These are phyloP conservation scores for Sporothrix variecibatus DNA, from an alignment of 2,329 filamentous ascomycete species.

Conservation along the genomic window DNA sequence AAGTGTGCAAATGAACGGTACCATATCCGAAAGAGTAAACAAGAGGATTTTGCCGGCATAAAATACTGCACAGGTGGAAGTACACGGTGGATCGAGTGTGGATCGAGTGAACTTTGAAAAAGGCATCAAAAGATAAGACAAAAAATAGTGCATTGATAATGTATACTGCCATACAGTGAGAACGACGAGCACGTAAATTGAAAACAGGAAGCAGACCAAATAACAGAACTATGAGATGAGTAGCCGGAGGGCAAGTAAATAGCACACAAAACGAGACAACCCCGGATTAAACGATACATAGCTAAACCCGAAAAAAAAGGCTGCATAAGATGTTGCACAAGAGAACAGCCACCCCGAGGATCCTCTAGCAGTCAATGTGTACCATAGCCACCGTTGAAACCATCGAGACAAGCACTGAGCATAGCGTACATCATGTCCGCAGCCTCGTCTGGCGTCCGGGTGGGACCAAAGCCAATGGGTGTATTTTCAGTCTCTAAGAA, in stretches of 20 bases:
- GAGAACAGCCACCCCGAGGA: too few species aligned
- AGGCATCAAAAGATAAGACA: background rate
- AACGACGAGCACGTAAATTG: background rate
- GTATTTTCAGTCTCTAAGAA: background rate
- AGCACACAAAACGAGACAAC: background rate
- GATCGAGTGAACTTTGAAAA: background rate
- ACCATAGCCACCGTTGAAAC: background rate
- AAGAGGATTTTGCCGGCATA: background rate
- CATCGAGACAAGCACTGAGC: background rate
- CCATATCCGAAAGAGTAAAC: background rate
- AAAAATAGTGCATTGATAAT: background rate
- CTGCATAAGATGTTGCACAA: background rate
- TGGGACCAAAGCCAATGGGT: background rate
- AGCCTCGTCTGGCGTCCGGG: background rate
- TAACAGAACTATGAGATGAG: too few species aligned
- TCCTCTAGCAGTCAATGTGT: background rate
- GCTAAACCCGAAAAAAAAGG: too few species aligned
- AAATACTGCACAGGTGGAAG: background rate
- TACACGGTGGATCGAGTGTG: background rate
- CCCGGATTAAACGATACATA: too few species aligned
- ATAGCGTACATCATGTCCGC: background rate
- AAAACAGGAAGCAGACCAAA: background rate
- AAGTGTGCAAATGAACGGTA: background rate
- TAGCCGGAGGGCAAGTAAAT: too few species aligned
- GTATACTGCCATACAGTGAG: background rate